Evolutionary conservation across 306 rosid species (phyloP), one percentile per base, ranked within the genome.

Genomic region (Prinsepia uniflora): DNA sequence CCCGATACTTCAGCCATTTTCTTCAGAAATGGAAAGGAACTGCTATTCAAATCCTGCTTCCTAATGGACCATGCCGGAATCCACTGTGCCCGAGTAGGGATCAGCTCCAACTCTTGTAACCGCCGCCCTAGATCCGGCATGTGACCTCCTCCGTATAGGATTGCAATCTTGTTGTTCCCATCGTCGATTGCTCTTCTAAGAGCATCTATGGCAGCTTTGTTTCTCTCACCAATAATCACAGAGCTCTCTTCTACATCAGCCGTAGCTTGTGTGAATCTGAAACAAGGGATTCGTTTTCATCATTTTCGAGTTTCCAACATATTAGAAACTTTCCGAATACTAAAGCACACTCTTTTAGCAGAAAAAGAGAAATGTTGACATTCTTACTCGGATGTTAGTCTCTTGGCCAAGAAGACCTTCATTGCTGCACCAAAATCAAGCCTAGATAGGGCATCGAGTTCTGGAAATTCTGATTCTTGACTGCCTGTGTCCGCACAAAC

Each of bases 111-210:
- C 76, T 91, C 97, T 78, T 90, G 81, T 42, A 91, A 75, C 70
- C 99, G 84, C 81, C 95, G 79, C 30, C 95, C 99, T 12, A 94
- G 82, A 74, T 94, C 99, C 1, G 97, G 97, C 98, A 94, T 94
- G 88, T 94, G 98, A 53, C 98, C 98, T 13, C 97, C 98, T 10
- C 98, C 98, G 20, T 94, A 94, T 17, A 94, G 97, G 75, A 94
- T 86, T 18, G 97, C 98, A 54, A 94, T 94, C 83, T 65, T 94
- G 53, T 89, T 89, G 77, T 84, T 79, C 46, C 98, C 97, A 4
- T 89, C 86, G 8, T 82, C 82, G 11, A 94, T 72, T 62, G 90
- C 95, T 47, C 19, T 79, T 76, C 34, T 67, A 10, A 91, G 90
- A 0, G 90, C 85, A 66, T 89, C 92, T 11, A 81, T 67, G 55